These are phyloP conservation scores for Otatea glauca DNA, from an alignment of 176 grass and related monocot species.

Conservation along the genomic window DNA sequence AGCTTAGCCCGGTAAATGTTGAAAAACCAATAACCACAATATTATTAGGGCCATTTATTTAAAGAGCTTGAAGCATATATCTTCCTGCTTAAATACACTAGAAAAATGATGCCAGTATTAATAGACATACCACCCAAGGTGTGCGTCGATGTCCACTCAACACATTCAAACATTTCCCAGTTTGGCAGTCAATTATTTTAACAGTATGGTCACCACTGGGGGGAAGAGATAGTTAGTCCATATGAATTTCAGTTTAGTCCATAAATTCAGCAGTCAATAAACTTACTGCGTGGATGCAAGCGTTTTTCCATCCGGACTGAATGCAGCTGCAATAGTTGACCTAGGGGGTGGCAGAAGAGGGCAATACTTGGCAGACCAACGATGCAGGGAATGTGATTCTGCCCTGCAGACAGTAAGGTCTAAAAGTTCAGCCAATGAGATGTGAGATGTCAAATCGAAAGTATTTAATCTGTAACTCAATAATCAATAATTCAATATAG, in stretches of 20 bases:
- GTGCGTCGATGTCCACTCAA: conserved; percentile 92
- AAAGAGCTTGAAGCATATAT: conserved; percentile 28
- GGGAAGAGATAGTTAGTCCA: conserved; percentile 48
- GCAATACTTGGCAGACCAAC: conserved; percentile 85
- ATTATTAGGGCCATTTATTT: background rate
- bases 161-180: conserved; percentile 90
- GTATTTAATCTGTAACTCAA: conserved; percentile 9
- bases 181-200: conserved; percentile 97
- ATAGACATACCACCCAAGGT: conserved; percentile 95
- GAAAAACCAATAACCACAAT: background rate
- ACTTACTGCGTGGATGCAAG: conserved; percentile 98
- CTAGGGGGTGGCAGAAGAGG: conserved; percentile 90
- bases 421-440: background rate
- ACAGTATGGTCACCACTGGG: conserved; percentile 98
- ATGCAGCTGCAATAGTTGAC: conserved; percentile 99
- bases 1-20: background rate
- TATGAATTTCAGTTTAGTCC: conserved; percentile 19
- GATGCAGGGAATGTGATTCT: conserved; percentile 83
- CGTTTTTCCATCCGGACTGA: conserved; percentile 94
- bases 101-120: background rate
- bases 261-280: conserved; percentile 37
- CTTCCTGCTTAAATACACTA: conserved; percentile 9
- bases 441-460: background rate
- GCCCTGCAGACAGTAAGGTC: conserved; percentile 62
- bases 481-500: conserved; percentile 22